Conservation (phyloP, 441 rosid species). For the Arabidopsis lyrata region DNA sequence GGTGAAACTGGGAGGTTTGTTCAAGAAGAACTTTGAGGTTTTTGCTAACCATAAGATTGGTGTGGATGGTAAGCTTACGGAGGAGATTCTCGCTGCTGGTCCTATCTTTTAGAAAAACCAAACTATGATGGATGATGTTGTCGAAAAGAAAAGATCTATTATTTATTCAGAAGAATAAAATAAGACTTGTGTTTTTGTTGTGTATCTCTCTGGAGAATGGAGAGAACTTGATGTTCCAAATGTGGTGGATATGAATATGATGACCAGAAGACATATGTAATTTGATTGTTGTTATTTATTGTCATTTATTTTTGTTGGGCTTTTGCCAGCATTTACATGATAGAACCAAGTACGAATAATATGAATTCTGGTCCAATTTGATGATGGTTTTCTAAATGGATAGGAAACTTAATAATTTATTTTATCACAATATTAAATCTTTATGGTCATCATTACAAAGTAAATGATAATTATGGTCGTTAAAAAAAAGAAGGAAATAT, state of each 20-base stretch:
- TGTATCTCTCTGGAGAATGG: neutral
- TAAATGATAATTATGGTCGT: too few relatives aligned
- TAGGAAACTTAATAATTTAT: too few relatives aligned
- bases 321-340: too few relatives aligned
- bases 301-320: too few relatives aligned
- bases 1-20: slow-evolving; percentile 76
- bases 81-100: slow-evolving; percentile 84
- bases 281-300: neutral
- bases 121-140: slow-evolving; percentile 8
- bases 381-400: too few relatives aligned
- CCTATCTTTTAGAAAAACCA: slow-evolving; percentile 54
- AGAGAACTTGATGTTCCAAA: neutral
- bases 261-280: slow-evolving; percentile 11
- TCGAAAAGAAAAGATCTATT: neutral
- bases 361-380: too few relatives aligned
- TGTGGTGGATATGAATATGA: neutral
- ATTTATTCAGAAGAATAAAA: slow-evolving; percentile 7
- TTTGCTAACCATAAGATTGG: slow-evolving; percentile 80
- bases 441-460: too few relatives aligned
- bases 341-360: too few relatives aligned
- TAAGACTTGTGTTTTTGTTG: slow-evolving; percentile 11
- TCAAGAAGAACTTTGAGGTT: slow-evolving; percentile 77
- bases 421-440: too few relatives aligned
- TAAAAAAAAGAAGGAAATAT: too few relatives aligned
- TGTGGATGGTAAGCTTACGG: slow-evolving; percentile 64